Conservation (phyloP, 805 yeast genomes). For the Candida khao-thaluensis region DNA sequence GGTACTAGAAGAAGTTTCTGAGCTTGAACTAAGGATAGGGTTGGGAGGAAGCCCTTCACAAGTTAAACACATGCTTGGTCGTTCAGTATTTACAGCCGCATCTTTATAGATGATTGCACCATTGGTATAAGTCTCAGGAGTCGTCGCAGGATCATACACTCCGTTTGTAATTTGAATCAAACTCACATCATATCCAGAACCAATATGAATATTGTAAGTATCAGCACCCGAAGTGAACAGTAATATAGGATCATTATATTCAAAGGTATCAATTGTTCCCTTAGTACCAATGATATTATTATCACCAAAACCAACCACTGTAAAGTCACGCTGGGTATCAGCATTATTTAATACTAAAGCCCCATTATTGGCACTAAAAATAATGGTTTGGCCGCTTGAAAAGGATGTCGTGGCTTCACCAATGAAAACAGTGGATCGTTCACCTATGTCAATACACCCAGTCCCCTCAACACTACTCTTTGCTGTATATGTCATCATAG, state of each 20-base stretch:
- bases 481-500: constrained; percentile 18
- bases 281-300: constrained; percentile 23
- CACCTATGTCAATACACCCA: constrained; percentile 24
- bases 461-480: constrained; percentile 18
- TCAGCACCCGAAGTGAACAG: background rate
- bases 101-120: constrained; percentile 7
- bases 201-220: constrained; percentile 16
- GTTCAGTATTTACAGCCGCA: constrained; percentile 9
- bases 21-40: constrained; percentile 1
- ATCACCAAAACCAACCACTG: constrained; percentile 23
- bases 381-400: constrained; percentile 8
- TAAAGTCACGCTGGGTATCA: constrained; percentile 9
- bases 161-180: constrained; percentile 8
- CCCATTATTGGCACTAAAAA: constrained; percentile 2
- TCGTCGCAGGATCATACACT: constrained; percentile 8
- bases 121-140: constrained; percentile 8
- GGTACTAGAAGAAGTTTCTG: background rate
- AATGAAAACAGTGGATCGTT: constrained; percentile 8
- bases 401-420: background rate
- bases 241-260: constrained; percentile 4
- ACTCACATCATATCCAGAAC: constrained; percentile 18
- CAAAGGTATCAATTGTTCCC: constrained; percentile 4
- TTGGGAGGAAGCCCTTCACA: constrained; percentile 17
- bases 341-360: constrained; percentile 1
- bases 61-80: constrained; percentile 16